A percentile compares a stretch with the other conserved stretches of the same genome.
Conservation (phyloP, 2,329 filamentous ascomycete species). For the Cercospora sp. region DNA sequence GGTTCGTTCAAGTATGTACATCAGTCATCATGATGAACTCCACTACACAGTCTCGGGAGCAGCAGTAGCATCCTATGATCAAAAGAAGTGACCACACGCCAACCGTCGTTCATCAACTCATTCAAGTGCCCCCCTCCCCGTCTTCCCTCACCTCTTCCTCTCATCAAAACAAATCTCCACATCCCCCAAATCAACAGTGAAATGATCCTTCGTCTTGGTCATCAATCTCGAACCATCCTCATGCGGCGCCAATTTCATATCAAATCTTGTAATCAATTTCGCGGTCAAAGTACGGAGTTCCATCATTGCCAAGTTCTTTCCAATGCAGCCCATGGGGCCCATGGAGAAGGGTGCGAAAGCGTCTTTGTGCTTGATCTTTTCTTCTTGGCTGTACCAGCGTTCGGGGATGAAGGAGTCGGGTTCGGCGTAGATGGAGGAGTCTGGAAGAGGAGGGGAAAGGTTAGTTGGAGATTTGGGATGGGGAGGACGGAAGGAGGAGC, state of each 20-base stretch:
- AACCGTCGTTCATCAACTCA: neutral
- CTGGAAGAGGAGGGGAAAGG: neutral
- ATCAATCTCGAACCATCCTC: constrained; percentile 41
- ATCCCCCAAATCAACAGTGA: constrained; percentile 38
- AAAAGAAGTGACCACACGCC: neutral
- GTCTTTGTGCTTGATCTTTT: constrained; percentile 41
- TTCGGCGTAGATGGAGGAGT: constrained; percentile 35
- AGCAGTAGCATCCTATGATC: neutral
- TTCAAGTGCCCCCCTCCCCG: neutral
- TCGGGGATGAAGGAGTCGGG: constrained; percentile 41
- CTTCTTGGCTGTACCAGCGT: constrained; percentile 41
- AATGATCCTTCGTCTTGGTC: constrained; percentile 41
- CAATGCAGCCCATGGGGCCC: constrained; percentile 43
- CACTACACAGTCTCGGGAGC: neutral
- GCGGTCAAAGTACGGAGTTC: constrained; percentile 42
- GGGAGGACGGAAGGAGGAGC: neutral
- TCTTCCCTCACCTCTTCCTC: constrained; percentile 1
- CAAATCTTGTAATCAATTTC: constrained; percentile 40
- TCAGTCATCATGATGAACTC: neutral
- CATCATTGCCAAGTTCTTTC: constrained; percentile 42
- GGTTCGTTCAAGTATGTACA: neutral
- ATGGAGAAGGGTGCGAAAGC: constrained; percentile 44
- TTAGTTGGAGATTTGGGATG: neutral
- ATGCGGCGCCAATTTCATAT: constrained; percentile 42
- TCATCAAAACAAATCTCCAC: constrained; percentile 31